phyloP scores from a whole-genome alignment of 768 basidiomycete species.

The Fibroporia radiculosa region DNA sequence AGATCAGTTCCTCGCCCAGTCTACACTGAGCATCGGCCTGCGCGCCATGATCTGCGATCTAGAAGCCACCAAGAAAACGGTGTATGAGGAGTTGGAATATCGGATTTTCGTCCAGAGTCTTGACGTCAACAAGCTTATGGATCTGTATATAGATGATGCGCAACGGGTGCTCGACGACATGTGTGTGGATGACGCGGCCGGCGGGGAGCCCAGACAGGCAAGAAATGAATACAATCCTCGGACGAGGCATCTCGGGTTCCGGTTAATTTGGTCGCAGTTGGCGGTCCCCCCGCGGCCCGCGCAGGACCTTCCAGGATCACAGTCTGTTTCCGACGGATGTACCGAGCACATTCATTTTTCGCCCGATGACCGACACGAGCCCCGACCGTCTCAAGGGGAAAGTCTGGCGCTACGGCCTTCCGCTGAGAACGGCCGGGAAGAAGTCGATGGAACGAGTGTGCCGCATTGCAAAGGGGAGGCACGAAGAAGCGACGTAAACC shows the following conservation, averaged over 20 bases:
- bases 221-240: neutral
- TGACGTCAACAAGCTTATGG: neutral
- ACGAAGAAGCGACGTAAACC: neutral
- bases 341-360: neutral
- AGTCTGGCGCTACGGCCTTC: neutral
- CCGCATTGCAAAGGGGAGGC: neutral
- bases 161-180: neutral
- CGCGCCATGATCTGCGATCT: neutral
- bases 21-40: neutral
- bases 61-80: neutral
- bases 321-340: neutral
- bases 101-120: neutral
- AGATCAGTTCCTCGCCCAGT: conserved; percentile 16
- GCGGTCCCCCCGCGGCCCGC: no score
- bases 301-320: no score
- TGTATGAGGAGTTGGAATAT: neutral
- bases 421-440: neutral
- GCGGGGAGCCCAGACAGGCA: neutral
- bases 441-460: neutral
- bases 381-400: neutral
- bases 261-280: no score
- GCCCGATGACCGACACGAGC: neutral
- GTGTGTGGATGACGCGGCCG: neutral
- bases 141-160: neutral
- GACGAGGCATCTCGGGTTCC: conserved; percentile 8